Percentiles rank a stretch among this genome's conserved stretches.
phyloP scores from a whole-genome alignment of 2,329 filamentous ascomycete species.

The Lachnellula arida region DNA sequence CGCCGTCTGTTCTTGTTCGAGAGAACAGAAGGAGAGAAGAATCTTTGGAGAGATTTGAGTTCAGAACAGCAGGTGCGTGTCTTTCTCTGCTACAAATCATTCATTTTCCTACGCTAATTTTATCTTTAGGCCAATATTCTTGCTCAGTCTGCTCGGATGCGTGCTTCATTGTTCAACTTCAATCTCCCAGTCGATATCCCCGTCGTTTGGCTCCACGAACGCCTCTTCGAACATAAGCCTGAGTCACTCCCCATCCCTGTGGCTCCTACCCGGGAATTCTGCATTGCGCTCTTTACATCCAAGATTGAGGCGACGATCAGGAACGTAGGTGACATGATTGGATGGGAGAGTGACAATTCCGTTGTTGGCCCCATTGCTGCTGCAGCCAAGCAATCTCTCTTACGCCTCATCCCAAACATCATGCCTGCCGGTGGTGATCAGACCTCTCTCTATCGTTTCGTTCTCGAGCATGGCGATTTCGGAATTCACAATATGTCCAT shows the following conservation, averaged over 20 bases:
- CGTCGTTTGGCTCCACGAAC: constrained; percentile 20
- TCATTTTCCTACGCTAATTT: constrained; percentile 2
- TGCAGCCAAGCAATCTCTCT: constrained; percentile 26
- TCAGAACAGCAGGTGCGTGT: constrained; percentile 1
- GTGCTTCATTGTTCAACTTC: constrained; percentile 8
- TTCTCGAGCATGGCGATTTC: constrained; percentile 34
- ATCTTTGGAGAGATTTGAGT: constrained; percentile 8
- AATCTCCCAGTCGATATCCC: constrained; percentile 4
- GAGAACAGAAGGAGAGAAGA: constrained; percentile 13
- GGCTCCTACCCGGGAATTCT: constrained; percentile 25
- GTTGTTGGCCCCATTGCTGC: constrained; percentile 8
- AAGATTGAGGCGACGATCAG: constrained; percentile 28
- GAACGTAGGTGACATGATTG: constrained; percentile 26
- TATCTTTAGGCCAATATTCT: not conserved
- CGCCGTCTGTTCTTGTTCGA: constrained; percentile 6
- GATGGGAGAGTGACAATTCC: constrained; percentile 21
- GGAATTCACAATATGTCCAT: constrained; percentile 33
- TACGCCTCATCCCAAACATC: constrained; percentile 25
- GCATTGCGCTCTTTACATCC: constrained; percentile 20
- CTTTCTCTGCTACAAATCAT: not conserved
- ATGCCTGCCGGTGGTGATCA: constrained; percentile 11
- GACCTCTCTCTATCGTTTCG: constrained; percentile 28
- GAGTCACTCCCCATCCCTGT: constrained; percentile 21
- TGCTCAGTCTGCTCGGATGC: constrained; percentile 4
- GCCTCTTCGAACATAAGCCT: constrained; percentile 25